Conservation (phyloP, 441 rosid genomes). For the Croton setiger region DNA sequence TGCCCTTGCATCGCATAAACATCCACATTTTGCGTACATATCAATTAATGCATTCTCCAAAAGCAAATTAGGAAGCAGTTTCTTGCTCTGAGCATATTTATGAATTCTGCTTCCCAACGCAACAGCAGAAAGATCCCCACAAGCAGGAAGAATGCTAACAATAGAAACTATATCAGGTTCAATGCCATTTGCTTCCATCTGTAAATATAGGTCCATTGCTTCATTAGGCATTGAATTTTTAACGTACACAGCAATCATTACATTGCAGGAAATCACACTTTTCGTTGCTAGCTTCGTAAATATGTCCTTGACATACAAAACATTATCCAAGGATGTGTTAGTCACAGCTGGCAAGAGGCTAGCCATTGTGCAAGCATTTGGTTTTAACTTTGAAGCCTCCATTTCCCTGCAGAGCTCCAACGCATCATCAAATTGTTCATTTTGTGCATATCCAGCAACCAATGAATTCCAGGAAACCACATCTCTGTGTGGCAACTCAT, state of each 20-base stretch:
- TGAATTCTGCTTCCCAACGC: constrained; percentile 21
- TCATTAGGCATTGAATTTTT: constrained; percentile 31
- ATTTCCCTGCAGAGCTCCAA: constrained; percentile 35
- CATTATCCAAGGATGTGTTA: constrained; percentile 25
- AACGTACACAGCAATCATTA: constrained; percentile 38
- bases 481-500: constrained; percentile 36
- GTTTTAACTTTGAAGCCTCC: constrained; percentile 23
- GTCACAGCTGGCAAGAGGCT: constrained; percentile 30
- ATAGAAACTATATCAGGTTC: constrained; percentile 27
- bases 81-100: constrained; percentile 22
- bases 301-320: constrained; percentile 24
- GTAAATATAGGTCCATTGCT: constrained; percentile 26
- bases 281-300: constrained; percentile 24
- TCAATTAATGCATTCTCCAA: constrained; percentile 36
- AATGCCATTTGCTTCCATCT: constrained; percentile 27
- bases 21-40: constrained; percentile 36
- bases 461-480: constrained; percentile 44
- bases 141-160: constrained; percentile 33
- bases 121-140: constrained; percentile 33
- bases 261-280: constrained; percentile 38
- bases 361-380: constrained; percentile 32
- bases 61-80: constrained; percentile 28
- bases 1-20: constrained; percentile 26
- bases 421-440: constrained; percentile 30
- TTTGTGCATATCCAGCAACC: constrained; percentile 41